Percentiles rank a stretch among this genome's conserved stretches.
These are phyloP conservation scores for Plectranthus barbatus DNA, from an alignment of 257 asterid genomes.

Conservation along the genomic window DNA sequence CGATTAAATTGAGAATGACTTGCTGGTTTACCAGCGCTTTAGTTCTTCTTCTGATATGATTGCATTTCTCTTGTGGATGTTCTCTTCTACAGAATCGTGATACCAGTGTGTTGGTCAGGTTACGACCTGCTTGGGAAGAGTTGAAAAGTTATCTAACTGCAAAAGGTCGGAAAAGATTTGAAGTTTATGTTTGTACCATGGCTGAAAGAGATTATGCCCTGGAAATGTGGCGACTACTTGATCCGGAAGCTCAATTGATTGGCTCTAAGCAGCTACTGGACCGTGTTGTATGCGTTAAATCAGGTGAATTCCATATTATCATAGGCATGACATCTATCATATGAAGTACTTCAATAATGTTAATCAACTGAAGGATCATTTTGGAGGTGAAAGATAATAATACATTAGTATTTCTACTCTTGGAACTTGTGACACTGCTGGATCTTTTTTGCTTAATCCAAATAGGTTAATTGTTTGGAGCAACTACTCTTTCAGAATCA, in stretches of 20 bases:
- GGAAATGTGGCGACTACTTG: slow-evolving; percentile 99
- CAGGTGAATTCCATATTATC: slow-evolving; percentile 42
- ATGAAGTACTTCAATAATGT: not conserved
- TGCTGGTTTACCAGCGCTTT: not conserved
- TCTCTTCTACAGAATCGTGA: slow-evolving; percentile 69
- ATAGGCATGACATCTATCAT: not conserved
- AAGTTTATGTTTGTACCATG: slow-evolving; percentile 96
- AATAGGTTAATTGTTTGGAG: not conserved
- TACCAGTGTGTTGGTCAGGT: slow-evolving; percentile 88
- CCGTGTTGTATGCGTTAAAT: slow-evolving; percentile 89
- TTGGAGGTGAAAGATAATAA: not conserved
- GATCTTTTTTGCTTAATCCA: not conserved
- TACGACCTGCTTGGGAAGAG: slow-evolving; percentile 99
- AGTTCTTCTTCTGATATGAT: not conserved
- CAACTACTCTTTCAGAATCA: not conserved
- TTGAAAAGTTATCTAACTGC: slow-evolving; percentile 77
- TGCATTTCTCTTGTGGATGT: slow-evolving; percentile 13
- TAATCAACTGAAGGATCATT: slow-evolving; percentile 2
- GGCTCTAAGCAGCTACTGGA: slow-evolving; percentile 57
- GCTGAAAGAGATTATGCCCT: slow-evolving; percentile 98
- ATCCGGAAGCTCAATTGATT: slow-evolving; percentile 77
- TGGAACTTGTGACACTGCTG: not conserved
- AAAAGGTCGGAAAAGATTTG: slow-evolving; percentile 92
- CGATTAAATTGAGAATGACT: not conserved
- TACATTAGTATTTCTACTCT: not conserved